Percentiles rank a stretch among this genome's conserved stretches.
These are phyloP conservation scores for Cladobotryum protrusum DNA, from an alignment of 2,329 filamentous ascomycete species.

Conservation along the genomic window DNA sequence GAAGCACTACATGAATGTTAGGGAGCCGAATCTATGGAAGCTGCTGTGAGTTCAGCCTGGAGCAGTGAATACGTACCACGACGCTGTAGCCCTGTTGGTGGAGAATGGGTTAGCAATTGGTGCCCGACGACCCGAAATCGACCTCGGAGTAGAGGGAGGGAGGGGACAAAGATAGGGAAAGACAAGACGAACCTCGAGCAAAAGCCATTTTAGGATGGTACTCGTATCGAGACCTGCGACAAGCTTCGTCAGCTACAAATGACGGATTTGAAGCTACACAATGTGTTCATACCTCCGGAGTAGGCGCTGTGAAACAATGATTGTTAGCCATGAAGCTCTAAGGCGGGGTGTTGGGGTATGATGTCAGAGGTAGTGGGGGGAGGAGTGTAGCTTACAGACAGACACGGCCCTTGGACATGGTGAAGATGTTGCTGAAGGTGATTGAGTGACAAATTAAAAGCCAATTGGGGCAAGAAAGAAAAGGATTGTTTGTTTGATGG, in stretches of 20 bases:
- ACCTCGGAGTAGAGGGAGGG: neutral
- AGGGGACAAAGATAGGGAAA: slow-evolving; percentile 5
- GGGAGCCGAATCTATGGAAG: neutral
- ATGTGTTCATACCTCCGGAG: neutral
- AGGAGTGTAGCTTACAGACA: slow-evolving; percentile 5
- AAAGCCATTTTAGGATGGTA: slow-evolving; percentile 36
- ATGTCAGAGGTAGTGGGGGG: neutral
- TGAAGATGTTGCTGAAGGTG: neutral
- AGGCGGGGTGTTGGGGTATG: too few relatives aligned
- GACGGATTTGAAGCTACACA: too few relatives aligned
- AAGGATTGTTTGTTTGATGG: too few relatives aligned
- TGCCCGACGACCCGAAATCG: too few relatives aligned
- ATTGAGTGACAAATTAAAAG: too few relatives aligned
- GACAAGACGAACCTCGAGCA: slow-evolving; percentile 23
- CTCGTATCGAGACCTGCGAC: slow-evolving; percentile 34
- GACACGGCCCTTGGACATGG: slow-evolving; percentile 9
- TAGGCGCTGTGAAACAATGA: neutral
- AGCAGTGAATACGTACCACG: slow-evolving; percentile 8
- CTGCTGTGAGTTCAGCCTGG: too few relatives aligned
- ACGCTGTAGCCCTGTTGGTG: slow-evolving; percentile 15
- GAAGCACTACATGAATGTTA: slow-evolving; percentile 17
- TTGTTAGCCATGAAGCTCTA: neutral
- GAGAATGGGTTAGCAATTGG: slow-evolving; percentile 2
- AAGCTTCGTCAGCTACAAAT: too few relatives aligned
- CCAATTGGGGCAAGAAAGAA: too few relatives aligned